phyloP scores from a whole-genome alignment of 2,329 filamentous ascomycete genomes.

The Ilyonectria sp. region DNA sequence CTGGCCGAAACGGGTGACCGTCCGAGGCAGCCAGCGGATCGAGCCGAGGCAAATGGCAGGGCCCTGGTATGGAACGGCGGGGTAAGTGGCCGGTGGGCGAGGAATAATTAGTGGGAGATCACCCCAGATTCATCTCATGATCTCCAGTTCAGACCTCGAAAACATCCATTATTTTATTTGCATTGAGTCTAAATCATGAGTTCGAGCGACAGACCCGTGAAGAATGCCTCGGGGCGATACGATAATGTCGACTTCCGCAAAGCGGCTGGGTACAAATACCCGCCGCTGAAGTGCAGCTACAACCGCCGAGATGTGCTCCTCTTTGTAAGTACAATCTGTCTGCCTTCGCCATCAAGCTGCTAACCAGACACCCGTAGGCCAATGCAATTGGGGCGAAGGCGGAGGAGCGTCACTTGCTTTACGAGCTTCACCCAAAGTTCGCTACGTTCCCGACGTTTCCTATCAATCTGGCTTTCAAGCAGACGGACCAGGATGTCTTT shows the following conservation, averaged over 20 bases:
- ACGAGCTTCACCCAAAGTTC: constrained; percentile 61
- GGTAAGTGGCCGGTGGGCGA: background rate
- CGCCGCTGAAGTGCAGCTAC: constrained; percentile 57
- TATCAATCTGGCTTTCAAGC: constrained; percentile 62
- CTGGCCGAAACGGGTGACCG: background rate
- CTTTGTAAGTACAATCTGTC: constrained; percentile 37
- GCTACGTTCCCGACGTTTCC: constrained; percentile 64
- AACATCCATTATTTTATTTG: background rate
- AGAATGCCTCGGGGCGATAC: constrained; percentile 56
- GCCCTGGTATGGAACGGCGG: constrained; percentile 1
- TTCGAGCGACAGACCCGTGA: constrained; percentile 50
- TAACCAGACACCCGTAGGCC: constrained; percentile 44
- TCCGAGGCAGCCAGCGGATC: background rate
- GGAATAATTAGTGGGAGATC: background rate
- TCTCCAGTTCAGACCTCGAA: background rate
- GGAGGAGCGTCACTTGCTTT: constrained; percentile 60
- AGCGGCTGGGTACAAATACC: constrained; percentile 54
- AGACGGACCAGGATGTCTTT: constrained; percentile 61
- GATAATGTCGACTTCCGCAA: constrained; percentile 60
- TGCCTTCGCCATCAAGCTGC: background rate
- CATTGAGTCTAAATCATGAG: constrained; percentile 14
- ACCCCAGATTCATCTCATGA: background rate
- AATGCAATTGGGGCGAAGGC: constrained; percentile 56
- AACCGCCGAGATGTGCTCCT: constrained; percentile 60
- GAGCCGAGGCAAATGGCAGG: constrained; percentile 1